Conservation (phyloP, 331 rosid species). For the Stylosanthes scabra region DNA sequence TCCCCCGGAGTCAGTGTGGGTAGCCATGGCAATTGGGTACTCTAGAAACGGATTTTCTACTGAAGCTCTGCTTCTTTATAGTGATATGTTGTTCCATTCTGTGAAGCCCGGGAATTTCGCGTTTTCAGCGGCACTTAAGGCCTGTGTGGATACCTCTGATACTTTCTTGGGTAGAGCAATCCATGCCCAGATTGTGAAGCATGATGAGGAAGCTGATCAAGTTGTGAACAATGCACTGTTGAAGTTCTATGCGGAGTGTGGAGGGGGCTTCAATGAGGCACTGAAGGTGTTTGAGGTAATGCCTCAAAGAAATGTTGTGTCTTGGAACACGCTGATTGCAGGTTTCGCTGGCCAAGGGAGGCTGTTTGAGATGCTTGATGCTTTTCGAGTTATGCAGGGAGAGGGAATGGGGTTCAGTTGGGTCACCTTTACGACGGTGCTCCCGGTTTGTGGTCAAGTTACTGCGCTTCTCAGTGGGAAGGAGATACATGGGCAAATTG, state of each 20-base stretch:
- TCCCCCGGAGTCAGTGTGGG: conserved; percentile 50
- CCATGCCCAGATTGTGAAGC: conserved; percentile 60
- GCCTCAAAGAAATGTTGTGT: conserved; percentile 64
- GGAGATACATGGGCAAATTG: conserved; percentile 65
- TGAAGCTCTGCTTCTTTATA: conserved; percentile 55
- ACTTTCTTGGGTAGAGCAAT: conserved; percentile 52
- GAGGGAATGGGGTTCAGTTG: conserved; percentile 59
- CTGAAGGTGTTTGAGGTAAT: conserved; percentile 55
- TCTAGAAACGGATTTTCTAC: conserved; percentile 49
- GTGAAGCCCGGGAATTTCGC: conserved; percentile 56
- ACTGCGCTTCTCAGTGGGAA: conserved; percentile 61
- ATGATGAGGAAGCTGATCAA: conserved; percentile 54
- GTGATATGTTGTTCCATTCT: conserved; percentile 50
- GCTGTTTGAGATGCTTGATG: conserved; percentile 46
- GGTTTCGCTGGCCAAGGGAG: conserved; percentile 45
- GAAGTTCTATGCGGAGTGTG: conserved; percentile 45
- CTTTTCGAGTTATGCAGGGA: conserved; percentile 59
- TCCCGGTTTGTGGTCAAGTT: conserved; percentile 48
- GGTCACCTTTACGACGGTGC: conserved; percentile 58
- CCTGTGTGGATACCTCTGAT: conserved; percentile 43
- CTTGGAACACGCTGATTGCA: conserved; percentile 67
- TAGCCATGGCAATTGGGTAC: conserved; percentile 68
- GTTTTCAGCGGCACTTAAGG: conserved; percentile 61
- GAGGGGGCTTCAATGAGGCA: conserved; percentile 45
- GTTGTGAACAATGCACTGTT: conserved; percentile 67